Evolutionary conservation across 345 rosid species (phyloP), one percentile per base, ranked within the genome.

Genomic region (Clausena lansium): DNA sequence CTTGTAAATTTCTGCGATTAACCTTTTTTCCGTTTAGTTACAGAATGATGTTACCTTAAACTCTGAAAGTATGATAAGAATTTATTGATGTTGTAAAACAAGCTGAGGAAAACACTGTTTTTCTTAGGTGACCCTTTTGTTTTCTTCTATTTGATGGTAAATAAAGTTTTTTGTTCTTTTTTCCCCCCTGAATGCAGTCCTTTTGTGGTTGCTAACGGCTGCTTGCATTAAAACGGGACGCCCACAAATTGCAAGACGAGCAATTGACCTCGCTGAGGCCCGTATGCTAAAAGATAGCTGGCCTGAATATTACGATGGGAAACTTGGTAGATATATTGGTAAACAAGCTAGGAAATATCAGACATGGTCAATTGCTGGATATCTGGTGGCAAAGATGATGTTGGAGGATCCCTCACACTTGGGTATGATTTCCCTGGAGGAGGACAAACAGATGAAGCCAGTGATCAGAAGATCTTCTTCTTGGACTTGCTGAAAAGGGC

Each of bases 311-410:
- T 82, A 85, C 41, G 85, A 85, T 5, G 85, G 85, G 28, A 80
- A 82, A 50, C 78, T 80, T 0, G 87, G 87, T 28, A 80, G 84
- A 75, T 85, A 74, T 55, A 30, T 85, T 0, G 85, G 87, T 27
- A 85, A 82, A 54, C 85, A 85, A 73, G 87, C 87, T 20, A 82
- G 85, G 61, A 85, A 85, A 36, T 67, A 74, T 24, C 85, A 85
- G 75, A 85, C 85, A 13, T 82, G 85, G 87, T 82, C 84, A 17
- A 85, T 85, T 36, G 83, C 85, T 1, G 83, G 85, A 50, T 85
- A 82, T 72, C 72, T 85, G 80, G 83, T 85, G 33, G 85, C 87
- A 24, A 85, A 82, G 77, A 85, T 85, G 87, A 72, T 85, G 87
- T 80, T 85, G 27, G 87, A 85, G 68, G 85, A 82, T 71, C 87